phyloP scores from a whole-genome alignment of 2,329 filamentous ascomycete species.

The Pseudogymnoascus sp. region DNA sequence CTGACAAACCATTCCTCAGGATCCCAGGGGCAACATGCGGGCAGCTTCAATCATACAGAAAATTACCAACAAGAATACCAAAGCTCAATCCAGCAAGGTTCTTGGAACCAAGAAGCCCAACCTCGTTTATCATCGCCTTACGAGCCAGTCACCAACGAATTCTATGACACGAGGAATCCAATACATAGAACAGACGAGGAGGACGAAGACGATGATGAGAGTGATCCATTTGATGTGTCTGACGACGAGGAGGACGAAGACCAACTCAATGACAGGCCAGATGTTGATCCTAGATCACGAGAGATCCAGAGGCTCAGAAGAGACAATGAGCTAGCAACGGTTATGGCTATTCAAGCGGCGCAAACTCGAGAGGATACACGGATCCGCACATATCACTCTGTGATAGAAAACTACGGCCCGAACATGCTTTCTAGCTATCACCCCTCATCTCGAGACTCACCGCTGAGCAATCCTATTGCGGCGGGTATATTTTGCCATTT shows the following conservation, averaged over 20 bases:
- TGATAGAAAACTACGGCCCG: slow-evolving; percentile 32
- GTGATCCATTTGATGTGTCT: slow-evolving; percentile 40
- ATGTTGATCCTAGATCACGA: not conserved
- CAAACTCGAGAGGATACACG: slow-evolving; percentile 27
- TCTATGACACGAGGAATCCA: not conserved
- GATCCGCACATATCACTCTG: slow-evolving; percentile 40
- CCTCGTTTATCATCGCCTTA: not conserved
- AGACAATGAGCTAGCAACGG: slow-evolving; percentile 24
- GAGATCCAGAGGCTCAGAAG: slow-evolving; percentile 9
- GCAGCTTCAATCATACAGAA: not conserved
- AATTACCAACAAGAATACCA: not conserved
- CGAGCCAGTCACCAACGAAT: not conserved
- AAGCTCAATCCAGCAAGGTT: not conserved
- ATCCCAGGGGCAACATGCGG: not conserved
- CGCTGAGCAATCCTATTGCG: slow-evolving; percentile 72
- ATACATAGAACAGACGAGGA: not conserved
- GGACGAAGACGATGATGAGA: slow-evolving; percentile 21
- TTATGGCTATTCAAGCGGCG: slow-evolving; percentile 25
- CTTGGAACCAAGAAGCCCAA: not conserved
- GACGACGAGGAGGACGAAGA: slow-evolving; percentile 54
- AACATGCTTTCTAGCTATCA: slow-evolving; percentile 57
- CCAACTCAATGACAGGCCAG: not conserved
- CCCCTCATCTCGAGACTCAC: slow-evolving; percentile 58
- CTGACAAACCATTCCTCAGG: not conserved
- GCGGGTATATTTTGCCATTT: slow-evolving; percentile 86